A percentile compares a stretch with the other conserved stretches of the same genome.
Conservation (phyloP, 2,329 filamentous ascomycete genomes). For the Emmonsia crescens region DNA sequence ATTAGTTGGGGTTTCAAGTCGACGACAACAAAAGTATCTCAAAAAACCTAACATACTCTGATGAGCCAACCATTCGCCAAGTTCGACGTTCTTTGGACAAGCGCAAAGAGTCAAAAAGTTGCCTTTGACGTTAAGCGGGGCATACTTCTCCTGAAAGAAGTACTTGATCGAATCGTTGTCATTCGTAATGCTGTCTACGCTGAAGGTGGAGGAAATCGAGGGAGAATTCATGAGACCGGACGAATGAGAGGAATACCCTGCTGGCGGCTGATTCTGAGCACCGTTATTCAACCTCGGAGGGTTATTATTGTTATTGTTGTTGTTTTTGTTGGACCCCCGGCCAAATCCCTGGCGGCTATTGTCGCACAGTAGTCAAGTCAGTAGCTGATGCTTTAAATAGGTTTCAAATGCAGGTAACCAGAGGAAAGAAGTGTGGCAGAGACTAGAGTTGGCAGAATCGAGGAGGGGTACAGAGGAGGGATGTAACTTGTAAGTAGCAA, state of each 20-base stretch:
- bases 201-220: conserved; percentile 28
- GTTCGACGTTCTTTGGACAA: conserved; percentile 83
- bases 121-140: conserved; percentile 84
- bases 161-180: conserved; percentile 38
- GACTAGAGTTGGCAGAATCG: not conserved
- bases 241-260: conserved; percentile 17
- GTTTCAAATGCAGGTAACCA: conserved; percentile 7
- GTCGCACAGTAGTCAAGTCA: conserved; percentile 15
- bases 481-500: not conserved
- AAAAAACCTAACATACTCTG: conserved; percentile 54
- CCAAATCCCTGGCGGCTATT: conserved; percentile 40
- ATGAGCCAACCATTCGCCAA: conserved; percentile 91
- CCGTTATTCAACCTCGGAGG: conserved; percentile 31
- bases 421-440: conserved; percentile 5
- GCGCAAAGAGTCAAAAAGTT: conserved; percentile 96
- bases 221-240: conserved; percentile 27
- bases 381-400: conserved; percentile 16
- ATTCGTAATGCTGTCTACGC: conserved; percentile 25
- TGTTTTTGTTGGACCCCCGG: conserved; percentile 35
- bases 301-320: conserved; percentile 22
- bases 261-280: conserved; percentile 21
- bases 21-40: not conserved
- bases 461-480: conserved; percentile 1
- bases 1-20: conserved; percentile 1
- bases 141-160: conserved; percentile 44